These are phyloP conservation scores for Microthyrium microscopicum DNA, from an alignment of 2,329 filamentous ascomycete genomes.

Conservation along the genomic window DNA sequence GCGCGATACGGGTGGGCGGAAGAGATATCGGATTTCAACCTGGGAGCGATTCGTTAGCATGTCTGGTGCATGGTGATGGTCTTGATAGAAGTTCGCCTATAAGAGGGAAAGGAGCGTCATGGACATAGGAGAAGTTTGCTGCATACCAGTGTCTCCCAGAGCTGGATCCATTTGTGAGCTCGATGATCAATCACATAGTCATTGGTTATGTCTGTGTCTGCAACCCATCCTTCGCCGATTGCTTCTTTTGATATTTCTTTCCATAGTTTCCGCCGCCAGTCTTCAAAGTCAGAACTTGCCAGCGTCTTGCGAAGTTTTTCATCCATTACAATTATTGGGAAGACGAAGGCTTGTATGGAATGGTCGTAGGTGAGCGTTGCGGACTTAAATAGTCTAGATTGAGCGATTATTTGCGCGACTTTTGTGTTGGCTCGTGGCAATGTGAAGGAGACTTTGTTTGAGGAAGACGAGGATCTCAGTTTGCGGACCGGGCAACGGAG, in stretches of 20 bases:
- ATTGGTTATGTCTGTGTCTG: conserved; percentile 3
- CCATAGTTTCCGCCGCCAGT: conserved; percentile 7
- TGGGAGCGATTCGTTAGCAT: neutral
- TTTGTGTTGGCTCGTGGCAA: too few species aligned
- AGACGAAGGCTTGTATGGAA: too few species aligned
- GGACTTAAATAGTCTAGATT: too few species aligned
- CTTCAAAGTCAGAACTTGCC: conserved; percentile 6
- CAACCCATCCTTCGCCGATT: conserved; percentile 8
- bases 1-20: conserved; percentile 8
- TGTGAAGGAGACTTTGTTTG: too few species aligned
- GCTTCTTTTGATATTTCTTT: conserved; percentile 8
- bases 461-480: too few species aligned
- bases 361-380: too few species aligned
- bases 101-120: neutral
- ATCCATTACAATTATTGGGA: conserved; percentile 5
- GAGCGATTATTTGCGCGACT: too few species aligned
- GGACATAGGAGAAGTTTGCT: too few species aligned
- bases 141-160: conserved; percentile 8
- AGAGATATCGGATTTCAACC: conserved; percentile 9
- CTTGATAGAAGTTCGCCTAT: neutral
- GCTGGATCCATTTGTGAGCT: conserved; percentile 5
- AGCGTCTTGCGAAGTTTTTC: conserved; percentile 8
- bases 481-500: too few species aligned
- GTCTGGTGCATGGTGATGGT: neutral
- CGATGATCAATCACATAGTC: conserved; percentile 6